Percentiles rank a stretch among this genome's conserved stretches.
These are phyloP conservation scores for Candida incommunis DNA, from an alignment of 805 yeast species.

Conservation along the genomic window DNA sequence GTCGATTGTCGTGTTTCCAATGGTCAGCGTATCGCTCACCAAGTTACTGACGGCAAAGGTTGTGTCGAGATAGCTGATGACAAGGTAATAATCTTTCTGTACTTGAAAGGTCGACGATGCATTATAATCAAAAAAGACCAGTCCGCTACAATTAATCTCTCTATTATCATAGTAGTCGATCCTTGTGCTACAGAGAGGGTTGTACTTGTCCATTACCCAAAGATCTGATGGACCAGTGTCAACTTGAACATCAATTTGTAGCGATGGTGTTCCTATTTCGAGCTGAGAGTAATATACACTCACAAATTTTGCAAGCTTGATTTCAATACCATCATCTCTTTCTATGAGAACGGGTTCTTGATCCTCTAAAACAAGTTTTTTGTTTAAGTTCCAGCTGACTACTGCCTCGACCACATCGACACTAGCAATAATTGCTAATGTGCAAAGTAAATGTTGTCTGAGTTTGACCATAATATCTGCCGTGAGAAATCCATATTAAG, in stretches of 20 bases:
- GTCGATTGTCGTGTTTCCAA: constrained; percentile 38
- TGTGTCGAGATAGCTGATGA: constrained; percentile 26
- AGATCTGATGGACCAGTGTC: constrained; percentile 72
- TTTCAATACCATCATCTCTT: too few relatives aligned
- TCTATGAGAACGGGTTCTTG: too few relatives aligned
- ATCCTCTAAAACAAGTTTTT: too few relatives aligned
- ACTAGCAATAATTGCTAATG: too few relatives aligned
- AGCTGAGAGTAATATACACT: constrained; percentile 19
- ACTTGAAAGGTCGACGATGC: neutral
- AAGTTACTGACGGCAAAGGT: constrained; percentile 41
- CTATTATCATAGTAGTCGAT: too few relatives aligned
- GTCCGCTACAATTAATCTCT: neutral
- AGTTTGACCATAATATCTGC: too few relatives aligned
- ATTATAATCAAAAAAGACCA: neutral
- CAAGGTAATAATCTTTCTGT: constrained; percentile 12
- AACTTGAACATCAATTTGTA: constrained; percentile 37
- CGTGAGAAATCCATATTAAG: too few relatives aligned
- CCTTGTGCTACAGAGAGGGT: constrained; percentile 26
- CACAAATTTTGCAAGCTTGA: constrained; percentile 14
- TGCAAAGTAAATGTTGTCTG: too few relatives aligned
- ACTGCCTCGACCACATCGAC: too few relatives aligned
- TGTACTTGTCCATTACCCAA: constrained; percentile 41
- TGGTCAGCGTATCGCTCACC: constrained; percentile 44
- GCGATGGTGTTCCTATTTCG: constrained; percentile 41
- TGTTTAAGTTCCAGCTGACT: too few relatives aligned